phyloP scores from a whole-genome alignment of 805 yeast genomes.

The Myxozyma geophila region DNA sequence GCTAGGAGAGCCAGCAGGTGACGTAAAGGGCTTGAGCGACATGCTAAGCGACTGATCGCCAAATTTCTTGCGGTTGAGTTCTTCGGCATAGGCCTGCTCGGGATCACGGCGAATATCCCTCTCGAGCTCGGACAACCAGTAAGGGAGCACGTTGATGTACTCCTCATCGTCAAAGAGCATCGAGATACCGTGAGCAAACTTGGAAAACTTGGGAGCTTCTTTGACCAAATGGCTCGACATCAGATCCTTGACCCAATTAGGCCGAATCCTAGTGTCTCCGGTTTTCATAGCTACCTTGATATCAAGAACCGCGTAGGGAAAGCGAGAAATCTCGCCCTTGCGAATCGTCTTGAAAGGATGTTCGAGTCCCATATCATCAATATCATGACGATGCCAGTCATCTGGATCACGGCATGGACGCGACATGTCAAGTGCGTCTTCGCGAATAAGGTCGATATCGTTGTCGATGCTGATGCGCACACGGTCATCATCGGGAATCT shows the following conservation, averaged over 20 bases:
- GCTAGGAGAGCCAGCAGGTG: conserved; percentile 15
- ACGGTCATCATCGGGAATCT: conserved; percentile 96
- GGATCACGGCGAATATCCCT: conserved; percentile 76
- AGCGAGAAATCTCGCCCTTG: conserved; percentile 72
- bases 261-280: conserved; percentile 35
- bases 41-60: conserved; percentile 33
- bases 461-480: conserved; percentile 89
- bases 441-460: conserved; percentile 84
- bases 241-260: conserved; percentile 81
- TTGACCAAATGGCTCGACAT: conserved; percentile 82
- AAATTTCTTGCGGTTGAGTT: conserved; percentile 51
- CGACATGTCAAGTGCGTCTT: conserved; percentile 81
- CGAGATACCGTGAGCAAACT: conserved; percentile 91
- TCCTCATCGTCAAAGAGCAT: conserved; percentile 81
- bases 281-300: conserved; percentile 51
- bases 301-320: conserved; percentile 71
- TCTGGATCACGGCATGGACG: conserved; percentile 89
- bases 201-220: conserved; percentile 92
- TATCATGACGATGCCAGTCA: conserved; percentile 90
- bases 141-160: conserved; percentile 84
- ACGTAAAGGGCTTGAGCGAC: conserved; percentile 7
- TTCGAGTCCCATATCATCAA: conserved; percentile 70
- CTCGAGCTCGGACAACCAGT: conserved; percentile 93
- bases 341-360: conserved; percentile 75
- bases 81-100: conserved; percentile 74